A percentile compares a stretch with the other conserved stretches of the same genome.
Evolutionary conservation across 176 grass and related monocot species (phyloP).

Genomic region (Aegilops umbellulata): DNA sequence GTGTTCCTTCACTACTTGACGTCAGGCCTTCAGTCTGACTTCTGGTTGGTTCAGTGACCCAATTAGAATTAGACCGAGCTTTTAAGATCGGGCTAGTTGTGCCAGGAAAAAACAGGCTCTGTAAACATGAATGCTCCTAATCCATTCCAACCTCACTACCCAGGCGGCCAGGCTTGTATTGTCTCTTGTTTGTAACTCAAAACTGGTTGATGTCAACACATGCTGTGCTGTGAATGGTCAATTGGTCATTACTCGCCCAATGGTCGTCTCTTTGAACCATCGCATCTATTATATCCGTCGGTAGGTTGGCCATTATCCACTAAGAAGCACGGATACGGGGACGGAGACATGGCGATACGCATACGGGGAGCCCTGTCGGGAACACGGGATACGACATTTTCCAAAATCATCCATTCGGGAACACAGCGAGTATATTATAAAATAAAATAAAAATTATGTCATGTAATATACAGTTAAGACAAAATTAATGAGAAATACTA

Average conservation of each 20-base stretch:
- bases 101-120: neutral
- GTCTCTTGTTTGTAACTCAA: neutral
- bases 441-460: no score
- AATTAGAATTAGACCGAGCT: neutral
- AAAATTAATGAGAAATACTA: no score
- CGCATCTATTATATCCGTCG: conserved; percentile 3
- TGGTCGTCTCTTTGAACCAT: neutral
- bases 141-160: neutral
- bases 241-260: neutral
- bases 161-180: neutral
- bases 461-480: no score
- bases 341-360: no score
- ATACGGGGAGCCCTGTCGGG: no score
- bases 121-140: neutral
- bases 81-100: neutral
- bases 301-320: neutral
- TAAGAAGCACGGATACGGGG: no score
- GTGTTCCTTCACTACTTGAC: neutral
- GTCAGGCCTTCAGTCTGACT: neutral
- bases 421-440: no score
- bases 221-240: neutral
- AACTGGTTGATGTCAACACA: neutral
- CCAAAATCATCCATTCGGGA: no score
- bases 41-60: neutral
- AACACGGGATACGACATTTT: no score